Percentiles rank a stretch among this genome's conserved stretches.
These are phyloP conservation scores for Ogataea paraovalis DNA, from an alignment of 805 yeast species.

Conservation along the genomic window DNA sequence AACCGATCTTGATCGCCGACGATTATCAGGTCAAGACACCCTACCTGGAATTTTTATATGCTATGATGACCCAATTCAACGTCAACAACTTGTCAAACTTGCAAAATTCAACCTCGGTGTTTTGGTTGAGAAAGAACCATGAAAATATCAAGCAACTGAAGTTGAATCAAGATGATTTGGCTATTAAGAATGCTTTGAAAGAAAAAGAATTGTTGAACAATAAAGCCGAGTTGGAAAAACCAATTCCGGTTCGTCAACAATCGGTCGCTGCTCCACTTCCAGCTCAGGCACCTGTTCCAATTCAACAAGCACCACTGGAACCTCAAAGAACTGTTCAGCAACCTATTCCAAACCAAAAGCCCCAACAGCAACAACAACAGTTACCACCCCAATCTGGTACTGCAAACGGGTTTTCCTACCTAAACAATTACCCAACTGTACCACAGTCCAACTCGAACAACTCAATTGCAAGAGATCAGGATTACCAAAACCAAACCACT, in stretches of 20 bases:
- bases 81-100: slow-evolving; percentile 42
- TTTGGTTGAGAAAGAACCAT: slow-evolving; percentile 32
- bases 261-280: neutral
- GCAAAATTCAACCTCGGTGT: slow-evolving; percentile 25
- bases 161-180: slow-evolving; percentile 24
- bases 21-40: slow-evolving; percentile 85
- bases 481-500: neutral
- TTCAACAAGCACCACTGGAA: no score
- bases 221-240: slow-evolving; percentile 23
- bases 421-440: neutral
- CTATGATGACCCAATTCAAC: slow-evolving; percentile 63
- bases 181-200: slow-evolving; percentile 25
- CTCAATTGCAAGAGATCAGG: neutral
- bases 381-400: neutral
- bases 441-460: neutral
- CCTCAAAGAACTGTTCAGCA: no score
- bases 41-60: slow-evolving; percentile 81
- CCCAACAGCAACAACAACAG: slow-evolving; percentile 1
- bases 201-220: slow-evolving; percentile 23
- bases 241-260: slow-evolving; percentile 9
- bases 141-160: slow-evolving; percentile 27
- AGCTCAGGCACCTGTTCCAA: no score
- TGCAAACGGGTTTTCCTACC: neutral
- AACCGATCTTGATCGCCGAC: slow-evolving; percentile 87
- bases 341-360: slow-evolving; percentile 6